phyloP scores from a whole-genome alignment of 805 yeast genomes.

The Candida quercuum region DNA sequence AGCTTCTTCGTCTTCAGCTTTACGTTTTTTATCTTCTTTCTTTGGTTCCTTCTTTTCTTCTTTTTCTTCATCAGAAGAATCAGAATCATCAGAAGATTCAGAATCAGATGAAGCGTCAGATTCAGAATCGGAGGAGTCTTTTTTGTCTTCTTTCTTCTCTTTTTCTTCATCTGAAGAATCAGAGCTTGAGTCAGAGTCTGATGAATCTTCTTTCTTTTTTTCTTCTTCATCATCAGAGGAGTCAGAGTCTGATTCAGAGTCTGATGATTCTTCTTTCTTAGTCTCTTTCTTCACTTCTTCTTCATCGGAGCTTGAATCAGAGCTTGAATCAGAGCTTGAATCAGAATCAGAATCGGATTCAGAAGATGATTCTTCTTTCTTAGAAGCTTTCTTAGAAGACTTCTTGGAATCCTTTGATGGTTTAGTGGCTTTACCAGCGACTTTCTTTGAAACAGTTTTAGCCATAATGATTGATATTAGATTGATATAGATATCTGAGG shows the following conservation, averaged over 20 bases:
- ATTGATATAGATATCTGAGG: neutral
- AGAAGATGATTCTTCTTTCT: conserved; percentile 24
- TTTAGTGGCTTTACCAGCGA: conserved; percentile 16
- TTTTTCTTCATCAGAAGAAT: conserved; percentile 21
- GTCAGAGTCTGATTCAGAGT: conserved; percentile 16
- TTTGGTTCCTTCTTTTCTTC: too few relatives aligned
- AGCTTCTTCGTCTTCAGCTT: conserved; percentile 30
- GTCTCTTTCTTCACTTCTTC: conserved; percentile 17
- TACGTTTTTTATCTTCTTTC: conserved; percentile 30
- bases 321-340: conserved; percentile 16
- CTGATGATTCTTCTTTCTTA: conserved; percentile 5
- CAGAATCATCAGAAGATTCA: conserved; percentile 17
- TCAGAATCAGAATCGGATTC: conserved; percentile 25
- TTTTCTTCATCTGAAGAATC: conserved; percentile 19
- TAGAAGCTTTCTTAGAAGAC: conserved; percentile 22
- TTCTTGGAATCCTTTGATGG: conserved; percentile 24
- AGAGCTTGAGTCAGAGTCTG: conserved; percentile 11
- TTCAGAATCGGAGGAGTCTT: conserved; percentile 22
- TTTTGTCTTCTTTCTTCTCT: conserved; percentile 11
- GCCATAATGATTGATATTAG: conserved; percentile 17
- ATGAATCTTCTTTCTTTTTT: conserved; percentile 3
- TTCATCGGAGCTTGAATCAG: conserved; percentile 15
- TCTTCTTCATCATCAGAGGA: conserved; percentile 11
- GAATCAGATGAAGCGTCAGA: conserved; percentile 5
- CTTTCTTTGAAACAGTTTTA: conserved; percentile 13